phyloP scores from a whole-genome alignment of 2,329 filamentous ascomycete genomes.

The Tolypocladium pustulatum region DNA sequence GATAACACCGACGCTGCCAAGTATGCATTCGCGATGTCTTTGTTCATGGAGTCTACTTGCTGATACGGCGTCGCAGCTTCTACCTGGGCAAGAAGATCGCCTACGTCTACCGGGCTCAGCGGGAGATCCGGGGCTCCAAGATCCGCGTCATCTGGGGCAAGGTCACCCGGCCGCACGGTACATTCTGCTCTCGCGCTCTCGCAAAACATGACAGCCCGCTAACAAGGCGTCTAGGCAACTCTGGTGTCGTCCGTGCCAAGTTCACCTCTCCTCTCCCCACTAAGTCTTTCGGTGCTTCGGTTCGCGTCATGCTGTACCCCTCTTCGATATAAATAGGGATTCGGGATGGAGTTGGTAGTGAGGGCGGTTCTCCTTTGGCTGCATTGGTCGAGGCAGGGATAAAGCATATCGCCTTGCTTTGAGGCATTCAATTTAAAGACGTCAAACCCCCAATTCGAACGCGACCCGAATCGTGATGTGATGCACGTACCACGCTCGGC shows the following conservation, averaged over 20 bases:
- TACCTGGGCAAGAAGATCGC: slow-evolving; percentile 98
- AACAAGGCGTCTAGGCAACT: slow-evolving; percentile 61
- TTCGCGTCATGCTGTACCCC: slow-evolving; percentile 96
- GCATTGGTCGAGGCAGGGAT: slow-evolving; percentile 49
- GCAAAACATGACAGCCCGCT: not conserved
- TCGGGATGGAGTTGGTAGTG: slow-evolving; percentile 51
- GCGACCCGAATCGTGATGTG: slow-evolving; percentile 8
- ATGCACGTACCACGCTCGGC: not conserved
- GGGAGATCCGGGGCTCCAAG: slow-evolving; percentile 94
- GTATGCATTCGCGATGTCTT: slow-evolving; percentile 38
- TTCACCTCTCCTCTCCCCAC: slow-evolving; percentile 94
- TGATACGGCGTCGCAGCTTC: slow-evolving; percentile 47
- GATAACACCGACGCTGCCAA: slow-evolving; percentile 81
- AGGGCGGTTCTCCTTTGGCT: slow-evolving; percentile 51
- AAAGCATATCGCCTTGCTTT: slow-evolving; percentile 41
- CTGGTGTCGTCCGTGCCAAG: slow-evolving; percentile 93
- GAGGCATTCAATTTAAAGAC: slow-evolving; percentile 44
- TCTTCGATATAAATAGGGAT: slow-evolving; percentile 77
- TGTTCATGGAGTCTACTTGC: slow-evolving; percentile 2
- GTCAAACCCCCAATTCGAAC: slow-evolving; percentile 26
- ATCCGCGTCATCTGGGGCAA: slow-evolving; percentile 99
- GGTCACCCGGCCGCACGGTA: slow-evolving; percentile 92
- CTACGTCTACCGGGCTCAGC: slow-evolving; percentile 94
- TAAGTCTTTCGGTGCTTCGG: slow-evolving; percentile 91
- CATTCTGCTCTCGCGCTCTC: slow-evolving; percentile 12